phyloP scores from a whole-genome alignment of 352 stramenopile genomes.

The Blastocystis sp. region DNA sequence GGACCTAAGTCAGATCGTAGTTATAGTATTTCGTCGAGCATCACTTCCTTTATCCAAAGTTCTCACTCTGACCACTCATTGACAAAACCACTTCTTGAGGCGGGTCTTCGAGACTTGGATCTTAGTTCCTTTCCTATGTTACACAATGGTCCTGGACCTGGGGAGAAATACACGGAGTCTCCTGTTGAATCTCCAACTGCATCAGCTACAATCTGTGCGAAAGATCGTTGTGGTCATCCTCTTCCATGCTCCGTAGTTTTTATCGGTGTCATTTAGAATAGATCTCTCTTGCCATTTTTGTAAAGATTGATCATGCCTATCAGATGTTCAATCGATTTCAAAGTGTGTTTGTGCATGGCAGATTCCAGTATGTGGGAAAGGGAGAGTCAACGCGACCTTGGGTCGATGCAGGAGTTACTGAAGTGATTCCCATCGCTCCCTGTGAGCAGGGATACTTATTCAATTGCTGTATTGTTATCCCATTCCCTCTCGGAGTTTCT shows the following conservation, averaged over 20 bases:
- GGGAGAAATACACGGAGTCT: neutral
- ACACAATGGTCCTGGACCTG: neutral
- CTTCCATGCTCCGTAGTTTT: neutral
- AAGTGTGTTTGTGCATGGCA: slow-evolving; percentile 30
- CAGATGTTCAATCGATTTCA: neutral
- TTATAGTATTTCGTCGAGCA: neutral
- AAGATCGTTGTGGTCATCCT: neutral
- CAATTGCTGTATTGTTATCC: slow-evolving; percentile 35
- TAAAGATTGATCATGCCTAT: neutral
- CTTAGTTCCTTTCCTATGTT: neutral
- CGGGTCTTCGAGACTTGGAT: neutral
- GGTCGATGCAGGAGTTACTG: neutral
- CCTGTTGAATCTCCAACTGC: neutral
- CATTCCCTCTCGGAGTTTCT: neutral
- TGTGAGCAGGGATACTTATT: neutral
- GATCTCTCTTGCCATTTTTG: slow-evolving; percentile 26
- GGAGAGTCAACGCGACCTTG: neutral
- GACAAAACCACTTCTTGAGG: neutral
- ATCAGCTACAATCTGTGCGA: neutral
- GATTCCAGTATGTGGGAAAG: neutral
- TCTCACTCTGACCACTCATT: neutral
- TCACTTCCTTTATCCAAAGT: neutral
- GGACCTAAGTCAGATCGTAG: neutral
- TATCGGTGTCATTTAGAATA: neutral
- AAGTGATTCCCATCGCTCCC: neutral